These are phyloP conservation scores for Teratosphaeria viscida DNA, from an alignment of 2,329 filamentous ascomycete genomes.

Conservation along the genomic window DNA sequence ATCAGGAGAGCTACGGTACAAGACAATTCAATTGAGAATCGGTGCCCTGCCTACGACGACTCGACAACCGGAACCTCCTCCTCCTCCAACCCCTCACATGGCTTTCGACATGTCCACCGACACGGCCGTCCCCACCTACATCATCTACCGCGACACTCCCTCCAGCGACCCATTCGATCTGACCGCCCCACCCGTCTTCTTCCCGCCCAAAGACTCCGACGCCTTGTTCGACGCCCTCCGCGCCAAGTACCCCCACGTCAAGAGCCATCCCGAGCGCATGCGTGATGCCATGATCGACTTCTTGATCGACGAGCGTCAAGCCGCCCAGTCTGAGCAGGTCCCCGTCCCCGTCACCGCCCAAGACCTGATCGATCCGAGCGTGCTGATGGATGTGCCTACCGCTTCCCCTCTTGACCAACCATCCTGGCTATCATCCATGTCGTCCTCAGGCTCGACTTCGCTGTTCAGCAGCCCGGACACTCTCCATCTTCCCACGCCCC, in stretches of 20 bases:
- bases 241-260: constrained; percentile 24
- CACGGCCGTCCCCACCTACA: constrained; percentile 16
- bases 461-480: constrained; percentile 21
- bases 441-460: constrained; percentile 20
- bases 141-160: constrained; percentile 25
- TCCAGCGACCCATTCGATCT: constrained; percentile 20
- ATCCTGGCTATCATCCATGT: constrained; percentile 23
- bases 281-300: constrained; percentile 30
- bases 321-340: constrained; percentile 17
- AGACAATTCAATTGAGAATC: too few species aligned
- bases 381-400: constrained; percentile 7
- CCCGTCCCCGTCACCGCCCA: constrained; percentile 11
- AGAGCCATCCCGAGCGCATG: constrained; percentile 29
- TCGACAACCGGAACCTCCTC: neutral
- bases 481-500: constrained; percentile 18
- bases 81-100: neutral
- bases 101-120: constrained; percentile 5
- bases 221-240: constrained; percentile 29
- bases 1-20: too few species aligned
- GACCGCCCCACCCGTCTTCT: constrained; percentile 24
- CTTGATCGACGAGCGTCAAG: constrained; percentile 25
- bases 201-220: constrained; percentile 29
- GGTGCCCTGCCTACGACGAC: too few species aligned
- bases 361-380: neutral
- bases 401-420: constrained; percentile 11